Percentiles rank a stretch among this genome's conserved stretches.
These are phyloP conservation scores for Solanum dulcamara DNA, from an alignment of 257 asterid genomes.

Conservation along the genomic window DNA sequence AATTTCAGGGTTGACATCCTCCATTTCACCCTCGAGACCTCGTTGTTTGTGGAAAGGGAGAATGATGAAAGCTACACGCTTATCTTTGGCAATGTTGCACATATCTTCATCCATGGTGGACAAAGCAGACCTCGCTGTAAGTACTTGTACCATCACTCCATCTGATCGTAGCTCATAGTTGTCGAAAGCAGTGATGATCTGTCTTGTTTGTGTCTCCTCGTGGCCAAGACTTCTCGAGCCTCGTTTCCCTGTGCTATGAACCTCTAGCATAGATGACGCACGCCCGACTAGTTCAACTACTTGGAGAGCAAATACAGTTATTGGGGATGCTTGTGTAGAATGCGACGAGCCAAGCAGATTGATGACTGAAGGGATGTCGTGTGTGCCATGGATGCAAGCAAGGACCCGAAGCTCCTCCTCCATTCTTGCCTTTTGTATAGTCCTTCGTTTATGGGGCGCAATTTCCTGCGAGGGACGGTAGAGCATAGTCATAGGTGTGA, in stretches of 20 bases:
- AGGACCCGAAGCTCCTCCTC: slow-evolving; percentile 69
- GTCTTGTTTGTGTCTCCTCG: slow-evolving; percentile 57
- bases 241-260: slow-evolving; percentile 43
- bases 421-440: slow-evolving; percentile 51
- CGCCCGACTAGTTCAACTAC: slow-evolving; percentile 82
- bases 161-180: slow-evolving; percentile 65
- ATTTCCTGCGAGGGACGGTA: slow-evolving; percentile 30
- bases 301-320: slow-evolving; percentile 58
- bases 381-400: slow-evolving; percentile 53
- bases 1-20: slow-evolving; percentile 53
- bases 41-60: slow-evolving; percentile 72
- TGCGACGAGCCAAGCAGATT: slow-evolving; percentile 62
- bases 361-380: slow-evolving; percentile 50
- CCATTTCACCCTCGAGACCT: slow-evolving; percentile 43
- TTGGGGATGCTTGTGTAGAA: slow-evolving; percentile 35
- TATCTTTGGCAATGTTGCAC: slow-evolving; percentile 59
- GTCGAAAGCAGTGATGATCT: slow-evolving; percentile 57
- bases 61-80: slow-evolving; percentile 47
- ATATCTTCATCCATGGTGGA: slow-evolving; percentile 85
- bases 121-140: slow-evolving; percentile 55
- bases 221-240: slow-evolving; percentile 46
- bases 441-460: slow-evolving; percentile 57
- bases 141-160: slow-evolving; percentile 52
- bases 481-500: slow-evolving; percentile 41
- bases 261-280: slow-evolving; percentile 59